These are phyloP conservation scores for Eurotiales sp. DNA, from an alignment of 2,329 filamentous ascomycete genomes.

Conservation along the genomic window DNA sequence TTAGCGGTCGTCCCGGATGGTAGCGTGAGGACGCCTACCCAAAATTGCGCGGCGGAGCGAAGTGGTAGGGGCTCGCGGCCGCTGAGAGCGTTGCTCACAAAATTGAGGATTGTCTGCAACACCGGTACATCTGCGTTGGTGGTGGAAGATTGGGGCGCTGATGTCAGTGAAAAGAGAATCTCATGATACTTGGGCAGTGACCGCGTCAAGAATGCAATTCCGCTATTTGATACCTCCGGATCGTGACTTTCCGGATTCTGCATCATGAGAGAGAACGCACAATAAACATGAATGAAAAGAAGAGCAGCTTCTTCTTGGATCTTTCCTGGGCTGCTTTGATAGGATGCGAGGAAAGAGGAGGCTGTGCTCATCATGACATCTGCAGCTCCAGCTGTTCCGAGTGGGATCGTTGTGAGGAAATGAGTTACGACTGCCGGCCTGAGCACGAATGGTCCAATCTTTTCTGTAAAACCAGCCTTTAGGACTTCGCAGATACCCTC, in stretches of 20 bases:
- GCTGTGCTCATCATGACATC: constrained; percentile 45
- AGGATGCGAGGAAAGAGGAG: constrained; percentile 44
- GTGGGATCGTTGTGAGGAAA: constrained; percentile 39
- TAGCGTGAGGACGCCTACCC: constrained; percentile 38
- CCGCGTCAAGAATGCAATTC: constrained; percentile 43
- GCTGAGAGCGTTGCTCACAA: constrained; percentile 38
- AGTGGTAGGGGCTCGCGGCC: constrained; percentile 44
- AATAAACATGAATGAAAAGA: constrained; percentile 37
- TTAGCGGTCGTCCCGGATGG: constrained; percentile 18
- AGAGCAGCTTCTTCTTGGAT: constrained; percentile 32
- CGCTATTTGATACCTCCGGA: constrained; percentile 41
- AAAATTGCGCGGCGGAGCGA: constrained; percentile 44
- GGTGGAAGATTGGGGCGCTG: constrained; percentile 19
- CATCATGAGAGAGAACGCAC: constrained; percentile 36
- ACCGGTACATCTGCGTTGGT: constrained; percentile 21
- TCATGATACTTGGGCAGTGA: constrained; percentile 40
- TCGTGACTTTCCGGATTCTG: constrained; percentile 34
- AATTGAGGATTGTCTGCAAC: constrained; percentile 35
- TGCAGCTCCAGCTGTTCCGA: constrained; percentile 37
- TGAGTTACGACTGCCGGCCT: constrained; percentile 37
- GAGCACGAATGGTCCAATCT: constrained; percentile 42
- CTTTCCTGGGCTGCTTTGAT: constrained; percentile 31
- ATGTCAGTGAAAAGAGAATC: constrained; percentile 34
- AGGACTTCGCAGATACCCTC: constrained; percentile 45
- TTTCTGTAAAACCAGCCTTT: constrained; percentile 45